Base-by-base conservation (phyloP, 345 rosid genomes). In the Eucalyptus curtisii region DNA sequence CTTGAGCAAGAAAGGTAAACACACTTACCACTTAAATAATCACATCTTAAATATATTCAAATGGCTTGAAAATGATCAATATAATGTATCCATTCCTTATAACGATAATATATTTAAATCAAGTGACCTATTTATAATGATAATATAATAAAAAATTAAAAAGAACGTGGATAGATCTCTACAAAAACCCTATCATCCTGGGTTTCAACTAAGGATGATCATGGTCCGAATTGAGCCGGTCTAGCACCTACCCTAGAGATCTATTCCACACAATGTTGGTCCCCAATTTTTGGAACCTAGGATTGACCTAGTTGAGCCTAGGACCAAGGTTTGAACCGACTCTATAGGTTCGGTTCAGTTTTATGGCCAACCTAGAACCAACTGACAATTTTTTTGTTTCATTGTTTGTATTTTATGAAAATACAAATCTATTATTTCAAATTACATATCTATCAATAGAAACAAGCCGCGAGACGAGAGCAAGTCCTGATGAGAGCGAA, bases 131-230 rank as follows among this genome's bases (percentile, higher is more conserved):
- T 25, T 55, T 55, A 55, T 55, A 55, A 25, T 10, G 30, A 10
- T 55, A 22, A 24, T 55, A 55, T 55, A 55, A 55, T 24, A 24
- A 31, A 66, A 66, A 31, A 15, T 31, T 17, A 22, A 31, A 66
- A 31, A 66, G 42, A 17, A 66, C 22, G 3, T 0, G 1, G 11
- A 66, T 31, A 14, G 20, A 66, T 66, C 12, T 31, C 40, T 66
- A 61, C 33, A 4, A 1, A 66, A 66, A 66, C 6, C 11, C 3
- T 7, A 66, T n/a, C 22, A 3, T 66, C 42, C 6, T 55, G 0
- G 3, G 30, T 55, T 55, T 55, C 13, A 55, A 25, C 30, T 4
- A 52, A 93, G 94, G 76, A 91, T 50, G 95, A 66, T 17, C 22
- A 66, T 31, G 22, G 19, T n/a, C 0, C 42, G 10, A 2, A 8